Conservation (phyloP, 2,329 filamentous ascomycete genomes). For the Nannizziopsis barbatae region DNA sequence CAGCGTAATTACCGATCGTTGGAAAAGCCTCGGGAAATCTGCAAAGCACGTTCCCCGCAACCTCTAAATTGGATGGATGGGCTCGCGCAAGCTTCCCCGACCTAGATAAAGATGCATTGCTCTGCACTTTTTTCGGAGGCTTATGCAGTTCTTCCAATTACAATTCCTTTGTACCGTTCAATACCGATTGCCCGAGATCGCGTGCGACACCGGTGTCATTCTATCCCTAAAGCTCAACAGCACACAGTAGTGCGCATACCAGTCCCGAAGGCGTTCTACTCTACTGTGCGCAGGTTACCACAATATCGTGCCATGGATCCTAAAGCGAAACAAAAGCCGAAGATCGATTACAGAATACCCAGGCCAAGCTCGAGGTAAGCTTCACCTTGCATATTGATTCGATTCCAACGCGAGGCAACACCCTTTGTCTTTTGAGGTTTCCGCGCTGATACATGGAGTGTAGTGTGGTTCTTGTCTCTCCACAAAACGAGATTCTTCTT, state of each 20-base stretch:
- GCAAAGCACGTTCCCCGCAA: too few species aligned
- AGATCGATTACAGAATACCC: slow-evolving; percentile 32
- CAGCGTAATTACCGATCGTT: too few species aligned
- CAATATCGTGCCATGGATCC: slow-evolving; percentile 17
- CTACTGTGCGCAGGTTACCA: slow-evolving; percentile 14
- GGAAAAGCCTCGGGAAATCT: too few species aligned
- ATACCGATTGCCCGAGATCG: background rate
- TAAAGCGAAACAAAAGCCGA: slow-evolving; percentile 6
- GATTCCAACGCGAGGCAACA: background rate
- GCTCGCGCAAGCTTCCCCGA: too few species aligned
- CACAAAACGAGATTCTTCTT: slow-evolving; percentile 74
- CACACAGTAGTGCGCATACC: background rate
- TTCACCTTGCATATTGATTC: background rate
- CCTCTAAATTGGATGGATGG: too few species aligned
- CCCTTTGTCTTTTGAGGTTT: background rate
- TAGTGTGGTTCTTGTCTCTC: slow-evolving; percentile 75
- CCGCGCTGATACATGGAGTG: background rate
- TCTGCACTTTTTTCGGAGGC: too few species aligned
- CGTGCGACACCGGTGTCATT: background rate
- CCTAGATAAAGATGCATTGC: too few species aligned
- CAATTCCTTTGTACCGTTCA: too few species aligned
- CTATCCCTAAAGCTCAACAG: background rate
- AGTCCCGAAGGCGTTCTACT: slow-evolving; percentile 3
- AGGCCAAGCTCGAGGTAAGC: slow-evolving; percentile 54
- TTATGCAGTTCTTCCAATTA: too few species aligned